phyloP scores from a whole-genome alignment of 2,329 filamentous ascomycete genomes.

The Neocatenulostroma microsporum region DNA sequence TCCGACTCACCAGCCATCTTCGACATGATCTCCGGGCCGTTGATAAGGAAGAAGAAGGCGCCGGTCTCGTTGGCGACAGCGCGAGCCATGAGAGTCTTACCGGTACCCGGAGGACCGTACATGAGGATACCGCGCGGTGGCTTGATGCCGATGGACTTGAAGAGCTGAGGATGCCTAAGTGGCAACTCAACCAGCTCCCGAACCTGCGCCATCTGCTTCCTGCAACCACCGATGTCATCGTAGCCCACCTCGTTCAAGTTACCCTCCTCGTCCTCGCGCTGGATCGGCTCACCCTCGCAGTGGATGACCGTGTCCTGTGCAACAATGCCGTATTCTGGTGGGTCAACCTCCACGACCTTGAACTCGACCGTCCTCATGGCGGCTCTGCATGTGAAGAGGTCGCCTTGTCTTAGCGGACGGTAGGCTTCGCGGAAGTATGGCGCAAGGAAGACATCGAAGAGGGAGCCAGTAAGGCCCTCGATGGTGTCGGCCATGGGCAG shows the following conservation, averaged over 20 bases:
- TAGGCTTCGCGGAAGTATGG: constrained; percentile 99
- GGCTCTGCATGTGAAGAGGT: constrained; percentile 93
- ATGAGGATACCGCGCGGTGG: constrained; percentile 96
- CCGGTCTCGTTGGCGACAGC: constrained; percentile 98
- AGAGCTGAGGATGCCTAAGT: constrained; percentile 91
- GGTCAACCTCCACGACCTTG: constrained; percentile 98
- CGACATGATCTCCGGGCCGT: constrained; percentile 99
- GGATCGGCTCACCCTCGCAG: constrained; percentile 93
- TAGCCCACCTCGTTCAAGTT: constrained; percentile 99
- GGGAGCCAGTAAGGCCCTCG: constrained; percentile 91
- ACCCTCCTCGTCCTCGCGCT: constrained; percentile 97
- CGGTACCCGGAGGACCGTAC: constrained; percentile 88
- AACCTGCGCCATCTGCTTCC: constrained; percentile 99
- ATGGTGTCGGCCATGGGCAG: constrained; percentile 97
- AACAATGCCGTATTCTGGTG: constrained; percentile 96
- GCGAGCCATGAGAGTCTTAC: constrained; percentile 98
- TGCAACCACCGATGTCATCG: constrained; percentile 97
- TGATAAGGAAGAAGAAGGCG: constrained; percentile 99
- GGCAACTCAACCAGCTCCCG: constrained; percentile 97
- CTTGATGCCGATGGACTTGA: constrained; percentile 99
- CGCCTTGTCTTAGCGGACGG: constrained; percentile 91
- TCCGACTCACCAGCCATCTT: constrained; percentile 99
- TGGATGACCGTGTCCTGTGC: constrained; percentile 98
- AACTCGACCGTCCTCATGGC: constrained; percentile 99
- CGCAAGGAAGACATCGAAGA: constrained; percentile 98